Conservation (phyloP, 164 flowering plant genomes). For the Dillenia turbinata region DNA sequence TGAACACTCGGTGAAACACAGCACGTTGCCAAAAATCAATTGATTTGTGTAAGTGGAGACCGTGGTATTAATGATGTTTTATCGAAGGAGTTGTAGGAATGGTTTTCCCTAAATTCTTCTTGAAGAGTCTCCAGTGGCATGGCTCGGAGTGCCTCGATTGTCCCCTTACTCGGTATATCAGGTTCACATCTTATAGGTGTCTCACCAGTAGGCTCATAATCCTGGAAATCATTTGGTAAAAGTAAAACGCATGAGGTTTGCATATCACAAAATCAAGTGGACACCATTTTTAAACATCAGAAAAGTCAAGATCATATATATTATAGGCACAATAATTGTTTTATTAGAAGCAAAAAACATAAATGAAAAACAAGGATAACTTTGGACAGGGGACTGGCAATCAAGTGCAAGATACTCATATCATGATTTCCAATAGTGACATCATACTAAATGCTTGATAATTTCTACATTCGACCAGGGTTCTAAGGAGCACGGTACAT, state of each 20-base stretch:
- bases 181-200: conserved; percentile 66
- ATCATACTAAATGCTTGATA: not conserved
- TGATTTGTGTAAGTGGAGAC: conserved; percentile 60
- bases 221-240: conserved; percentile 36
- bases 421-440: not conserved
- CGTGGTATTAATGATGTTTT: conserved; percentile 76
- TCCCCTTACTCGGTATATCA: conserved; percentile 68
- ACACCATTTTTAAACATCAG: not conserved
- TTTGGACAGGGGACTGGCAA: too few species aligned
- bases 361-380: too few species aligned
- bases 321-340: too few species aligned
- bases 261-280: not conserved
- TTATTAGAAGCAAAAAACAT: too few species aligned
- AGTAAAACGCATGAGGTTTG: not conserved
- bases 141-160: conserved; percentile 68
- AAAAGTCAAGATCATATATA: not conserved
- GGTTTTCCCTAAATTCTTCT: conserved; percentile 79
- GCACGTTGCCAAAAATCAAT: conserved; percentile 19
- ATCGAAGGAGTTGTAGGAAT: conserved; percentile 51
- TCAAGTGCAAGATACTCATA: too few species aligned
- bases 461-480: too few species aligned
- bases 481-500: too few species aligned
- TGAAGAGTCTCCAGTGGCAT: conserved; percentile 78
- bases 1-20: not conserved
- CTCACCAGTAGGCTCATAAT: conserved; percentile 82